phyloP scores from a whole-genome alignment of 345 rosid species.

The Eucalyptus shirleyi region DNA sequence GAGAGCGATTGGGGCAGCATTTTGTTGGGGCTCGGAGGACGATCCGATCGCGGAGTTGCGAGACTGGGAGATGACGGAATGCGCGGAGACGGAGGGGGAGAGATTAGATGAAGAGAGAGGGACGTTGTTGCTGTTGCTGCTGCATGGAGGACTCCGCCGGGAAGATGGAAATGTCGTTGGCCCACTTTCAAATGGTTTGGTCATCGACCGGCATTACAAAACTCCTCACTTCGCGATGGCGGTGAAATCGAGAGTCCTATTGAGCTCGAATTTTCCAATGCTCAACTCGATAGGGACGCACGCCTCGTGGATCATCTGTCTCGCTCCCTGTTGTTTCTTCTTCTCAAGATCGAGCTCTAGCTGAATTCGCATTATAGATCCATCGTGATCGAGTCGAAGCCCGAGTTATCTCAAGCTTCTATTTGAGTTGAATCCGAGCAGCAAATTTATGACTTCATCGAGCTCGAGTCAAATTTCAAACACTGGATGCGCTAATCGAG shows the following conservation, averaged over 20 bases:
- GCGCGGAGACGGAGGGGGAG: not conserved
- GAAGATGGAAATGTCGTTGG: not conserved
- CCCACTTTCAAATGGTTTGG: not conserved
- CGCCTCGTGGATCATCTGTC: not conserved
- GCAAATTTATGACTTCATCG: not conserved
- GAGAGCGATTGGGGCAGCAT: constrained; percentile 30
- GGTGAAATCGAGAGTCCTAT: fast-evolving
- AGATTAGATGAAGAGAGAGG: not conserved
- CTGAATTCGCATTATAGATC: not conserved
- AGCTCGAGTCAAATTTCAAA: not conserved
- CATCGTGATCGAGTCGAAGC: no score
- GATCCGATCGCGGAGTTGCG: not conserved
- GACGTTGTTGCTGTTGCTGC: fast-evolving
- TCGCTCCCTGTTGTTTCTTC: fast-evolving
- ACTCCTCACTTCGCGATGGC: no score
- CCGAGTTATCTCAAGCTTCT: not conserved
- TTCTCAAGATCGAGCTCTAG: not conserved
- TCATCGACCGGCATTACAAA: not conserved
- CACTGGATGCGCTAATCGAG: not conserved
- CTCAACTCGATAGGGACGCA: not conserved
- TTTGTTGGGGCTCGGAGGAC: not conserved
- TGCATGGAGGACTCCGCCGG: not conserved
- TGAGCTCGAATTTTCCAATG: not conserved
- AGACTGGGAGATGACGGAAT: not conserved
- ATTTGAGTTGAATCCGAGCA: not conserved